phyloP scores from a whole-genome alignment of 1,284 basidiomycete species.

The Golubevia sp. region DNA sequence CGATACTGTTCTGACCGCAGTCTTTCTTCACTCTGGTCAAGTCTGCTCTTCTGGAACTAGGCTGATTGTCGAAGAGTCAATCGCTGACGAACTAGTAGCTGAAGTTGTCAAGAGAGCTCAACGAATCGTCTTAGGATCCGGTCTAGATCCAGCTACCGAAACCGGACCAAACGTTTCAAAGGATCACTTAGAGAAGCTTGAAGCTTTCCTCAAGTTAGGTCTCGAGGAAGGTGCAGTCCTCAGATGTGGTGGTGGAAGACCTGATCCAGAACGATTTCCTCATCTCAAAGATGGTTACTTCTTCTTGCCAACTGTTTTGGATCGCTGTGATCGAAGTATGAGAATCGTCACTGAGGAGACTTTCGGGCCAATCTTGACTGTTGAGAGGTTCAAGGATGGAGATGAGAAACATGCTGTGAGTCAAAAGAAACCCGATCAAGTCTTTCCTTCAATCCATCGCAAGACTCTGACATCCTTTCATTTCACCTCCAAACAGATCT shows the following conservation, averaged over 20 bases:
- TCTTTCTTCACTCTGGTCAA: slow-evolving; percentile 59
- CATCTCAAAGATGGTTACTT: slow-evolving; percentile 55
- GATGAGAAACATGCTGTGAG: slow-evolving; percentile 50
- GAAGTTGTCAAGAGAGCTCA: slow-evolving; percentile 53
- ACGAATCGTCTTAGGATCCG: slow-evolving; percentile 51
- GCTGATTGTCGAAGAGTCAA: slow-evolving; percentile 56
- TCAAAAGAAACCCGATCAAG: neutral
- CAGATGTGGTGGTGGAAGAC: slow-evolving; percentile 42
- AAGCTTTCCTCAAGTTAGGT: slow-evolving; percentile 44
- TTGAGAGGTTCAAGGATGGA: slow-evolving; percentile 53
- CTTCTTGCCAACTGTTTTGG: slow-evolving; percentile 57
- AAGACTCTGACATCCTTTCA: neutral
- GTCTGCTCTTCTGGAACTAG: slow-evolving; percentile 57
- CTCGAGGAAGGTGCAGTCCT: slow-evolving; percentile 47
- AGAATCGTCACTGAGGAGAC: slow-evolving; percentile 59
- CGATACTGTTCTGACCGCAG: slow-evolving; percentile 54
- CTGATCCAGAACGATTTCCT: slow-evolving; percentile 35
- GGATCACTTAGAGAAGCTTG: slow-evolving; percentile 46
- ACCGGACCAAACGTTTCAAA: slow-evolving; percentile 56
- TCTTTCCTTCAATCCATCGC: neutral
- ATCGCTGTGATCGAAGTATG: slow-evolving; percentile 56
- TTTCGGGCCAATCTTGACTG: slow-evolving; percentile 58
- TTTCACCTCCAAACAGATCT: slow-evolving; percentile 8
- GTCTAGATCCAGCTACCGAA: slow-evolving; percentile 41
- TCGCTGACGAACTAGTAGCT: slow-evolving; percentile 52